These are phyloP conservation scores for Colletotrichum tofieldiae DNA, from an alignment of 2,329 filamentous ascomycete genomes.

Conservation along the genomic window DNA sequence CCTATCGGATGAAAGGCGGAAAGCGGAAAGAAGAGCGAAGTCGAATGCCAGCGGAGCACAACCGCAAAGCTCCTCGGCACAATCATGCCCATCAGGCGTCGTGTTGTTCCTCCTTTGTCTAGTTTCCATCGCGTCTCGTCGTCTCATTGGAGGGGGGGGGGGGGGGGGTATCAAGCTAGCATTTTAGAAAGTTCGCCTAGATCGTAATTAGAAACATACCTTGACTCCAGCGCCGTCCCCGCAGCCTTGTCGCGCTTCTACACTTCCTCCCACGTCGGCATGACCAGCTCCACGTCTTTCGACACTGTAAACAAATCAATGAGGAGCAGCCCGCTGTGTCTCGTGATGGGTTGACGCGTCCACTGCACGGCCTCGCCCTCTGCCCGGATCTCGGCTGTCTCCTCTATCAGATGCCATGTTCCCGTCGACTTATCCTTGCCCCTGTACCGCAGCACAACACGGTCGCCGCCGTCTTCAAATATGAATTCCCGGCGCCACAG, in stretches of 20 bases:
- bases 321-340: constrained; percentile 41
- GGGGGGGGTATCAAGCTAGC: constrained; percentile 13
- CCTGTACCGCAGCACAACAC: constrained; percentile 51
- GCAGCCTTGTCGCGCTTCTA: too few species aligned
- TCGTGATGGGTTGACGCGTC: constrained; percentile 55
- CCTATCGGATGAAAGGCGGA: background rate
- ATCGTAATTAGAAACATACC: constrained; percentile 1
- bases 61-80: background rate
- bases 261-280: background rate
- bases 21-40: background rate
- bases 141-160: too few species aligned
- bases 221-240: background rate
- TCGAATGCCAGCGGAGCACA: background rate
- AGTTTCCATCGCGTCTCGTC: background rate
- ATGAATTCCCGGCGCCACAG: constrained; percentile 53
- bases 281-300: background rate
- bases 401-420: constrained; percentile 57
- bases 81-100: background rate
- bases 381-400: constrained; percentile 52
- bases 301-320: constrained; percentile 22
- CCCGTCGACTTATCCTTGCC: constrained; percentile 48
- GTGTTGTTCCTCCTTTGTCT: background rate
- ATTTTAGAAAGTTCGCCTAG: constrained; percentile 4
- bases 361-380: constrained; percentile 51
- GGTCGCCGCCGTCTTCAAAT: constrained; percentile 54